Conservation (phyloP, 805 yeast genomes). For the Hanseniaspora valbyensis region DNA sequence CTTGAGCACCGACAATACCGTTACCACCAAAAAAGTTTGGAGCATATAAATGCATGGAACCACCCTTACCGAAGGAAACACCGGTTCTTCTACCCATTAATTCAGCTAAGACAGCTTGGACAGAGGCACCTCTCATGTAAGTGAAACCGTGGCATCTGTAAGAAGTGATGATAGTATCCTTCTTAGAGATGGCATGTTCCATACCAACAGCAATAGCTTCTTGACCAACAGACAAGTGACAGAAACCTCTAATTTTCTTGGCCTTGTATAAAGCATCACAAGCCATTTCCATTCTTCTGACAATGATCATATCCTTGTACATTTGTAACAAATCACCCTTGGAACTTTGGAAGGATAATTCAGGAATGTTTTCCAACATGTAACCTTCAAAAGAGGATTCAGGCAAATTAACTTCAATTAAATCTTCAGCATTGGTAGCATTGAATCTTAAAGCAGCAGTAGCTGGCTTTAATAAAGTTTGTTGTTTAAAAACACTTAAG, state of each 20-base stretch:
- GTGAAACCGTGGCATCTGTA: conserved; percentile 99
- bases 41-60: conserved; percentile 98
- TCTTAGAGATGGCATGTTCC: conserved; percentile 77
- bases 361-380: conserved; percentile 57
- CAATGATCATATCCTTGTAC: conserved; percentile 91
- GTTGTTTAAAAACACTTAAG: conserved; percentile 13
- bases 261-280: conserved; percentile 97
- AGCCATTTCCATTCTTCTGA: conserved; percentile 98
- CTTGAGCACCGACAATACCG: conserved; percentile 99
- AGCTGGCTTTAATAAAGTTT: conserved; percentile 15
- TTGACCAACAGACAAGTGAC: conserved; percentile 96
- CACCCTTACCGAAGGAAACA: conserved; percentile 96
- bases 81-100: conserved; percentile 94
- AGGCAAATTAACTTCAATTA: conserved; percentile 51
- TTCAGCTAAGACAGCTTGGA: conserved; percentile 83
- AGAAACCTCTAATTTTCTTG: conserved; percentile 96
- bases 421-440: conserved; percentile 19
- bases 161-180: conserved; percentile 88
- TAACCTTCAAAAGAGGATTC: conserved; percentile 78
- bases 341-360: conserved; percentile 61
- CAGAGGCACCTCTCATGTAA: conserved; percentile 89
- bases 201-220: conserved; percentile 99
- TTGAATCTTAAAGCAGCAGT: conserved; percentile 15
- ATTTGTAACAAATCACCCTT: conserved; percentile 72
- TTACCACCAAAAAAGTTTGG: conserved; percentile 97